phyloP scores from a whole-genome alignment of 176 grass and related monocot genomes.

The Bolboschoenus planiculmis region DNA sequence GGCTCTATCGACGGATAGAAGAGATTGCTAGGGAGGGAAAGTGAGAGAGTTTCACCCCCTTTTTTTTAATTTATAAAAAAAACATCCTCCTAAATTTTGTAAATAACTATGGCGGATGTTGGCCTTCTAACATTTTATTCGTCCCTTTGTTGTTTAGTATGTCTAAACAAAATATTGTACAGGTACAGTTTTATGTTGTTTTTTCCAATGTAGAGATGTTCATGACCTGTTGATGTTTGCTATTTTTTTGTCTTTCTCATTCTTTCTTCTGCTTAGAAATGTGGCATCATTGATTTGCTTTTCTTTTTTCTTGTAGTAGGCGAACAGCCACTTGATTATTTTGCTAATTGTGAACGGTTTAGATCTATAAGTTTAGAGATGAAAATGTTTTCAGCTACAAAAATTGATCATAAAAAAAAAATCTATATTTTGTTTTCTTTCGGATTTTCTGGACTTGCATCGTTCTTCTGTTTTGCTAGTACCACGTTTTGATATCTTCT shows the following conservation, averaged over 20 bases:
- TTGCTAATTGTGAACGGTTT: too few relatives aligned
- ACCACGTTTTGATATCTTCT: too few relatives aligned
- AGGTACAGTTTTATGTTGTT: slow-evolving; percentile 6
- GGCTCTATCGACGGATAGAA: slow-evolving; percentile 11
- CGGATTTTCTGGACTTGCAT: not conserved
- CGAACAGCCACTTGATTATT: too few relatives aligned
- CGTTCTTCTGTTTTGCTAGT: not conserved
- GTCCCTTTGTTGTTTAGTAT: slow-evolving; percentile 16
- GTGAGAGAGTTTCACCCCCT: not conserved
- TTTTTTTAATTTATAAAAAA: slow-evolving; percentile 13
- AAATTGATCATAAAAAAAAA: not conserved
- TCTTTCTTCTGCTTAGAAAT: not conserved
- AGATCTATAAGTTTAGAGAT: not conserved
- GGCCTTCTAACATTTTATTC: slow-evolving; percentile 14
- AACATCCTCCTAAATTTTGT: slow-evolving; percentile 27
- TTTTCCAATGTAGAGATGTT: slow-evolving; percentile 17
- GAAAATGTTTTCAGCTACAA: not conserved
- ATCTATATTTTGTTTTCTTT: not conserved
- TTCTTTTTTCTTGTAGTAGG: too few relatives aligned
- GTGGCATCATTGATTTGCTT: not conserved
- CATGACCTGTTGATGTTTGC: not conserved
- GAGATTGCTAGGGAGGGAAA: not conserved
- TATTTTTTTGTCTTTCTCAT: not conserved
- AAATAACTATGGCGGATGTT: slow-evolving; percentile 23
- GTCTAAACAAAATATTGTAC: slow-evolving; percentile 19